Evolutionary conservation across 129 eudicot genomes (phyloP).

Genomic region (Pulicaria dysenterica): DNA sequence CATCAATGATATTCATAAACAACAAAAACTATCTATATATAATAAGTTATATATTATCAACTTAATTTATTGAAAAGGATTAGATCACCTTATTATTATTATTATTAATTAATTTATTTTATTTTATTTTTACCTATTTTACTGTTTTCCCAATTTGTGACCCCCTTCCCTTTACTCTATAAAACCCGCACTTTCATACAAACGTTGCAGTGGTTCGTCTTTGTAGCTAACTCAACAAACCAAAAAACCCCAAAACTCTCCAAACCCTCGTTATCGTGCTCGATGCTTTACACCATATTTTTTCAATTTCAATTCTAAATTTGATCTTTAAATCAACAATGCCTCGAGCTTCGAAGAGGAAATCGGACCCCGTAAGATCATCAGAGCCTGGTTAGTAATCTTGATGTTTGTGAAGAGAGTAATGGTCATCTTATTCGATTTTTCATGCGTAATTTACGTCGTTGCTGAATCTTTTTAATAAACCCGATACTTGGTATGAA

Average conservation of each 20-base stretch:
- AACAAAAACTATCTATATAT: no score
- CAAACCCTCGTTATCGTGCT: slow-evolving; percentile 24
- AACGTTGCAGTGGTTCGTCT: slow-evolving; percentile 11
- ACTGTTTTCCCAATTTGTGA: not conserved
- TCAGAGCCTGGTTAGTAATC: slow-evolving; percentile 38
- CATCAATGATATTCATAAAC: no score
- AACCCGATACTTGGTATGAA: not conserved
- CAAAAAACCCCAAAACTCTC: slow-evolving; percentile 26
- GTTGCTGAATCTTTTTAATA: not conserved
- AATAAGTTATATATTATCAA: no score
- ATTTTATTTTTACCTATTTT: no score
- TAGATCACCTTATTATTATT: no score
- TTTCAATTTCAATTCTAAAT: slow-evolving; percentile 15
- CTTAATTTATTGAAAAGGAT: no score
- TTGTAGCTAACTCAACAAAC: slow-evolving; percentile 11
- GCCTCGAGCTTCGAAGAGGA: slow-evolving; percentile 67
- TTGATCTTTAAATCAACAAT: slow-evolving; percentile 26
- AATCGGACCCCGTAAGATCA: slow-evolving; percentile 50
- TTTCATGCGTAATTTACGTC: not conserved
- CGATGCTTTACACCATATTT: slow-evolving; percentile 8
- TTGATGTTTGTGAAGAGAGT: not conserved
- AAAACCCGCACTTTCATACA: slow-evolving; percentile 21
- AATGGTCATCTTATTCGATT: not conserved
- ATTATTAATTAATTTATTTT: no score
- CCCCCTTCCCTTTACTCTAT: slow-evolving; percentile 5